Evolutionary conservation across 192 early-diverging fungal species (phyloP), one percentile per base, ranked within the genome.

Genomic region (Ramicandelaber brevisporus): DNA sequence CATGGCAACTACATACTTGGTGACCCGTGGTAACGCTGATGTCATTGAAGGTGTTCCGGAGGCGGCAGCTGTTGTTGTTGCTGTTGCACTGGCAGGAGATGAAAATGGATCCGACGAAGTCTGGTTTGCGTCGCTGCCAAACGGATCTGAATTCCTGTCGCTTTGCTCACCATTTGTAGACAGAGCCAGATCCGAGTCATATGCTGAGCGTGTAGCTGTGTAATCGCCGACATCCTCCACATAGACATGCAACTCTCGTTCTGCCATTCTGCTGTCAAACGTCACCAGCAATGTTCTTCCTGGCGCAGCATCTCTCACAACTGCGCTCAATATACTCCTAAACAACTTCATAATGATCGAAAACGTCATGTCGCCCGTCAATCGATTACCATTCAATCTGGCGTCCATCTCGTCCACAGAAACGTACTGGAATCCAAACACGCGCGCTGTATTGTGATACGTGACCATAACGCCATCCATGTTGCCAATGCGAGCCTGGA

Each of bases 361-460:
- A 52, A 93, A 93, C 14, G 63, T 55, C 20, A 71, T 58, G 22
- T 70, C 61, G 1, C 71, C 88, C 26, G 65, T 71, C 7, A 39
- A 34, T 21, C 44, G 44, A 30, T 60, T 67, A 17, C 83, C 79
- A 53, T 65, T 88, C 12, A 95, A 33, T 0, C 63, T 46, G 3
- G 44, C 29, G 41, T 95, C 84, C 71, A 95, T 85, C 34, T 80
- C 68, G 18, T 67, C 63, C 16, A 78, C 41, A 3, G 70, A 53
- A 6, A 95, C 61, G 36, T 90, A 95, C 53, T 95, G 78, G 46
- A 95, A 95, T 11, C 88, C 88, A 65, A 95, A 90, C 21, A 88
- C 64, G 30, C 61, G 61, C 10, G 62, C 54, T 6, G 84, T 88
- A 45, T 87, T 95, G 51, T 95, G 88, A 41, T 82, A 89, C 2